These are phyloP conservation scores for Serendipita vermifera DNA, from an alignment of 768 basidiomycete species.

Conservation along the genomic window DNA sequence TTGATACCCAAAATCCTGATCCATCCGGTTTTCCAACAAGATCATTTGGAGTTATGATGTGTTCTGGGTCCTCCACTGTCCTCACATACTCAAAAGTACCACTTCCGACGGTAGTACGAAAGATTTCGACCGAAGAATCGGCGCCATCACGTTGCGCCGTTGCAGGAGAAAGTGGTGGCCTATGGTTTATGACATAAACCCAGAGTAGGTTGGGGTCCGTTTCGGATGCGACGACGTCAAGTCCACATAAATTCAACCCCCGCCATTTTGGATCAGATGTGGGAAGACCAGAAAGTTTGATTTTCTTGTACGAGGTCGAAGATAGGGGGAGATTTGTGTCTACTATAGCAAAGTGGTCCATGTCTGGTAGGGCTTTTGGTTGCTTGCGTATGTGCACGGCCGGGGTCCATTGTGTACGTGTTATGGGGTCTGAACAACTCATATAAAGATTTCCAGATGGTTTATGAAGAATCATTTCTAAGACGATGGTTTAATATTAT, in stretches of 20 bases:
- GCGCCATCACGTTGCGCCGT: slow-evolving; percentile 39
- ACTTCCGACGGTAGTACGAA: slow-evolving; percentile 38
- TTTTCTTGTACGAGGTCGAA: slow-evolving; percentile 43
- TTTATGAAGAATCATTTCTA: slow-evolving; percentile 9
- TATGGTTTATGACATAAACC: slow-evolving; percentile 63
- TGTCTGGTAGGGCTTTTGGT: slow-evolving; percentile 27
- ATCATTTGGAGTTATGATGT: slow-evolving; percentile 55
- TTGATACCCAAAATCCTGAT: slow-evolving; percentile 54
- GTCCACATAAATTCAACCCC: slow-evolving; percentile 47
- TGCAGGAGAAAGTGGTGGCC: slow-evolving; percentile 33
- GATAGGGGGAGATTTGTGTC: slow-evolving; percentile 11
- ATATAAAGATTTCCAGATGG: neutral
- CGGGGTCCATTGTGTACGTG: slow-evolving; percentile 42
- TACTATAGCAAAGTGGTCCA: slow-evolving; percentile 42
- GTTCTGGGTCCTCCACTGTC: slow-evolving; percentile 41
- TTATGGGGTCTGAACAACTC: neutral
- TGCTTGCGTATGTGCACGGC: slow-evolving; percentile 25
- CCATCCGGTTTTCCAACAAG: slow-evolving; percentile 53
- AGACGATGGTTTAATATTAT: neutral
- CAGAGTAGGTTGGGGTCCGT: slow-evolving; percentile 33
- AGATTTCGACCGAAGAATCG: slow-evolving; percentile 59
- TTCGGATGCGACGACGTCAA: slow-evolving; percentile 51
- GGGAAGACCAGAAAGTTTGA: slow-evolving; percentile 31
- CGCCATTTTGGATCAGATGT: slow-evolving; percentile 16
- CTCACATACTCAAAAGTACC: slow-evolving; percentile 37